A percentile compares a stretch with the other conserved stretches of the same genome.
Evolutionary conservation across 1,139 yeast genomes (phyloP).

Genomic region (Saccharomyces pastorianus): DNA sequence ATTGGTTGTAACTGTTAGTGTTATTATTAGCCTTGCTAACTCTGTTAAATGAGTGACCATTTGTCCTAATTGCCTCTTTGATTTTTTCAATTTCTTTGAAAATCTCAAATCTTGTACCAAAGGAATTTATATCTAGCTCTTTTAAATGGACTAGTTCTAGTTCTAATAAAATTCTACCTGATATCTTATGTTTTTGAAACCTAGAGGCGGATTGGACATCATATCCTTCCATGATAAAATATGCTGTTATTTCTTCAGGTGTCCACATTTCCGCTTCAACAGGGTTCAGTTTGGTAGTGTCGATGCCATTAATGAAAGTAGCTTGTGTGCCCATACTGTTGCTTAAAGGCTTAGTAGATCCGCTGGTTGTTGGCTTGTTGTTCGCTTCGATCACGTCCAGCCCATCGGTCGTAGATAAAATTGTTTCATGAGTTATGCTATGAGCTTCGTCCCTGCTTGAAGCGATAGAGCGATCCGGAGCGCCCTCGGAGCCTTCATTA

Average conservation of each 20-base stretch:
- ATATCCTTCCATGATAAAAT: constrained; percentile 66
- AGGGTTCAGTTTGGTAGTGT: constrained; percentile 5
- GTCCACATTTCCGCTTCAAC: constrained; percentile 57
- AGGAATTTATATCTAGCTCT: constrained; percentile 83
- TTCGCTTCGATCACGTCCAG: constrained; percentile 9
- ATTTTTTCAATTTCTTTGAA: constrained; percentile 80
- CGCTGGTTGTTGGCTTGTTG: constrained; percentile 3
- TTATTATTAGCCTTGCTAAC: neutral
- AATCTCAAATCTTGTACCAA: constrained; percentile 91
- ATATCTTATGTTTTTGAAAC: constrained; percentile 79
- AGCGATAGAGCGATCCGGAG: neutral
- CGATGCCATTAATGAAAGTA: constrained; percentile 2
- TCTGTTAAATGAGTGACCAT: neutral
- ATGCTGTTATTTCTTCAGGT: constrained; percentile 74
- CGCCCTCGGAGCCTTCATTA: constrained; percentile 28
- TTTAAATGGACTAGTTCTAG: constrained; percentile 78
- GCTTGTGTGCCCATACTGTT: neutral
- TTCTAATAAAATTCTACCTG: constrained; percentile 78
- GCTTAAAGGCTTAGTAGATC: constrained; percentile 1
- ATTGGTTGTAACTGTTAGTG: constrained; percentile 8
- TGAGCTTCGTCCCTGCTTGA: neutral
- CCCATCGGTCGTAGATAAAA: constrained; percentile 11
- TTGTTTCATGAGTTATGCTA: constrained; percentile 11
- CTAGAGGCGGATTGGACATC: constrained; percentile 65
- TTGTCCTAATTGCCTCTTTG: constrained; percentile 21